Evolutionary conservation across 208 protist species (phyloP).

Genomic region (Phytomonas sp.): DNA sequence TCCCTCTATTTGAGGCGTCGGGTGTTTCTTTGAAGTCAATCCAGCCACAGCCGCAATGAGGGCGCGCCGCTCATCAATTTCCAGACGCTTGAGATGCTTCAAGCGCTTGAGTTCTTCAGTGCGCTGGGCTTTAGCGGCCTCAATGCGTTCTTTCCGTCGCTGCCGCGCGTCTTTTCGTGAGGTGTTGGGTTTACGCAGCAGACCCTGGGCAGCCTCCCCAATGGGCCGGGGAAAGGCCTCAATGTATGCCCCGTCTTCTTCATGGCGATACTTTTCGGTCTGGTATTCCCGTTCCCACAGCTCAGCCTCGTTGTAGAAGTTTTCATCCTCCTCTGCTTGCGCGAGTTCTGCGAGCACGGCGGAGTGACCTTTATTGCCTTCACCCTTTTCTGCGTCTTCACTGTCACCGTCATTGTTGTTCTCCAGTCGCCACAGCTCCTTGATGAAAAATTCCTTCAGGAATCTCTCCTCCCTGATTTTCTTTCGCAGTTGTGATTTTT

Average conservation of each 20-base stretch:
- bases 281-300: constrained; percentile 83
- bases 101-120: constrained; percentile 84
- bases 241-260: constrained; percentile 55
- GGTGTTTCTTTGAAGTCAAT: constrained; percentile 14
- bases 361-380: constrained; percentile 16
- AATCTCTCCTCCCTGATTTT: constrained; percentile 18
- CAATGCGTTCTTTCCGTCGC: constrained; percentile 62
- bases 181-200: constrained; percentile 62
- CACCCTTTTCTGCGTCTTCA: constrained; percentile 9
- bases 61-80: constrained; percentile 77
- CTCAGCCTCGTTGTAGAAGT: constrained; percentile 78
- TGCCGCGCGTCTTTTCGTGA: constrained; percentile 73
- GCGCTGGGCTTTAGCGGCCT: constrained; percentile 54
- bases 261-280: constrained; percentile 80
- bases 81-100: constrained; percentile 83
- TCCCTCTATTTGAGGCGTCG: neutral
- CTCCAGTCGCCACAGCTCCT: constrained; percentile 56
- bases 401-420: constrained; percentile 7
- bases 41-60: constrained; percentile 79
- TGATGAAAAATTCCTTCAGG: constrained; percentile 63
- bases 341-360: constrained; percentile 47
- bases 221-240: constrained; percentile 77
- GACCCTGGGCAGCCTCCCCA: constrained; percentile 51
- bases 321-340: constrained; percentile 71
- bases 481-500: constrained; percentile 1